These are phyloP conservation scores for Mycogone perniciosa DNA, from an alignment of 2,329 filamentous ascomycete species.

Conservation along the genomic window DNA sequence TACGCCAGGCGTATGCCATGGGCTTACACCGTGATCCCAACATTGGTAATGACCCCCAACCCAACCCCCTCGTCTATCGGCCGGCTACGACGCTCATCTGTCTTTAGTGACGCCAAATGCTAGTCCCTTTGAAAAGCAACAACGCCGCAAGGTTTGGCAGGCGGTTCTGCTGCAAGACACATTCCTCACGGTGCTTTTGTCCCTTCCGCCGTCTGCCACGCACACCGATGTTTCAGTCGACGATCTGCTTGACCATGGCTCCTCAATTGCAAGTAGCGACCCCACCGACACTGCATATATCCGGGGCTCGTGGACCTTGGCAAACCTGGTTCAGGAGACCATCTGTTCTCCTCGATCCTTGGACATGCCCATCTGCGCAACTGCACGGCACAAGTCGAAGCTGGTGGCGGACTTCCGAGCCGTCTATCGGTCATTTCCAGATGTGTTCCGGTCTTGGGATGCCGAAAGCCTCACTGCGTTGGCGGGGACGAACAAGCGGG, in stretches of 20 bases:
- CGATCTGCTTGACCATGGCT: slow-evolving; percentile 59
- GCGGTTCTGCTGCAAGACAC: slow-evolving; percentile 76
- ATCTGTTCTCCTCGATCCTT: slow-evolving; percentile 70
- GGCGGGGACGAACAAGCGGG: slow-evolving; percentile 54
- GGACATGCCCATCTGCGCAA: slow-evolving; percentile 64
- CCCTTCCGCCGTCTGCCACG: slow-evolving; percentile 69
- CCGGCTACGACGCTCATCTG: not conserved
- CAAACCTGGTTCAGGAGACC: slow-evolving; percentile 70
- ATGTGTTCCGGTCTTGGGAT: slow-evolving; percentile 64
- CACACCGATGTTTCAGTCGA: slow-evolving; percentile 75
- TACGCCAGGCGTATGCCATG: slow-evolving; percentile 76
- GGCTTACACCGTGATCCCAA: slow-evolving; percentile 74
- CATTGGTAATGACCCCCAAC: slow-evolving; percentile 41
- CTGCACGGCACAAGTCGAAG: slow-evolving; percentile 61
- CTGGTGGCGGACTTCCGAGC: slow-evolving; percentile 63
- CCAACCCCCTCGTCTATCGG: not conserved
- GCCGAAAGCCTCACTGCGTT: slow-evolving; percentile 51
- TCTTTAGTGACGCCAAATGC: slow-evolving; percentile 54
- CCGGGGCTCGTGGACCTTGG: slow-evolving; percentile 70
- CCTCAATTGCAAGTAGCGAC: slow-evolving; percentile 50
- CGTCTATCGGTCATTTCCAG: slow-evolving; percentile 67
- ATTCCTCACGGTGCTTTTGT: slow-evolving; percentile 70
- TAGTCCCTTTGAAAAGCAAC: slow-evolving; percentile 66
- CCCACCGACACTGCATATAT: slow-evolving; percentile 66
- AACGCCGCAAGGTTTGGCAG: slow-evolving; percentile 75